Evolutionary conservation across 192 early-diverging fungal genomes (phyloP), one percentile per base, ranked within the genome.

Genomic region (Gryganskiella cystojenkinii): DNA sequence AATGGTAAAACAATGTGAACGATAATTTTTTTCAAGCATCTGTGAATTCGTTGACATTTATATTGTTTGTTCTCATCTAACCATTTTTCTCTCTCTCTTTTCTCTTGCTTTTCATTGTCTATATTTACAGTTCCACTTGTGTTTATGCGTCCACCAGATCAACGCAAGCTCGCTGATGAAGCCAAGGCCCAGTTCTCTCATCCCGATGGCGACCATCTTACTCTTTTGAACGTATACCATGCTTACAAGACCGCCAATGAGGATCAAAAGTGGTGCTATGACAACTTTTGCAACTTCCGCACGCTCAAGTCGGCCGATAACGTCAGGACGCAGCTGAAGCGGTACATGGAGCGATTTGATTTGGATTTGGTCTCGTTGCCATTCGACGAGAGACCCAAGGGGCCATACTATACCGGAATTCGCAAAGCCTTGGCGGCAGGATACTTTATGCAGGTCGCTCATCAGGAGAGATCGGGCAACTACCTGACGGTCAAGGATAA

Each of bases 371-470:
- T 91, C 24, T 93, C 90, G 7, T 92, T 89, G 17, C 75, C 87
- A 27, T 93, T 92, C 79, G 89, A 90, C 64, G 89, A 91, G 63
- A 76, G 82, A 46, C 70, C 78, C 8, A 89, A 90, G 63, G 82
- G 85, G 53, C 71, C 78, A 17, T 98, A 95, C 56, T 98, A 95
- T 76, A 84, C 82, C 10, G 95, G 95, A 59, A 97, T 99, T 62
- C 89, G 96, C 52, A 91, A 90, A 76, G 95, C 97, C 15, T 80
- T 99, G 55, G 85, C 90, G 0, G 84, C 96, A 25, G 98, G 98
- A 31, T 99, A 93, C 86, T 99, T 98, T 83, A 99, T 99, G 98
- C 96, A 98, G 80, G 96, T 97, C 8, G 98, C 95, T 3, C 95
- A 99, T 82, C 80, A 93, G 61, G 96, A 98, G 66, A 86, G 91